Evolutionary conservation across 2,329 filamentous ascomycete species (phyloP).

Genomic region (Pyricularia sp.): DNA sequence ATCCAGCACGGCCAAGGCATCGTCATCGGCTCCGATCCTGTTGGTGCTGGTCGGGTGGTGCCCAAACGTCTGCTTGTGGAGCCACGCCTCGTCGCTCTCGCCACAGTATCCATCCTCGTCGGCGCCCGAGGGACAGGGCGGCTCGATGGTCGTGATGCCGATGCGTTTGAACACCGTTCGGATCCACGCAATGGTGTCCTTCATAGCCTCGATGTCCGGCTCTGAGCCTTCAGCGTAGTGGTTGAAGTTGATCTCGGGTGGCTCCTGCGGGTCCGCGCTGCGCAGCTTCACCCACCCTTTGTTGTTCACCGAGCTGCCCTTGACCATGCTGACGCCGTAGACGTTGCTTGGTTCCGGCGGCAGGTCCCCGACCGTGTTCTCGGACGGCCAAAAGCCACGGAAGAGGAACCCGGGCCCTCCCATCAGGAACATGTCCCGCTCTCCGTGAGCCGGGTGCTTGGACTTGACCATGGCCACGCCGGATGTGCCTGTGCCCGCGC

Average conservation of each 20-base stretch:
- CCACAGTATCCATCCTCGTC: conserved; percentile 8
- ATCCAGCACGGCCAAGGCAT: conserved; percentile 38
- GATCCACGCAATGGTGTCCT: conserved; percentile 19
- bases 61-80: conserved; percentile 14
- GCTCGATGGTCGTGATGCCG: conserved; percentile 14
- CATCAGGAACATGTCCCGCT: conserved; percentile 38
- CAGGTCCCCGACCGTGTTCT: conserved; percentile 13
- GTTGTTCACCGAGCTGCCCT: conserved; percentile 36
- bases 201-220: conserved; percentile 26
- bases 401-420: conserved; percentile 38
- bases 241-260: conserved; percentile 50
- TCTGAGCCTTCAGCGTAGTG: conserved; percentile 37
- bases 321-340: conserved; percentile 25
- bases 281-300: conserved; percentile 49
- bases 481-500: conserved; percentile 8
- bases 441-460: conserved; percentile 21
- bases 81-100: conserved; percentile 4
- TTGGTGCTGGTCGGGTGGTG: conserved; percentile 40
- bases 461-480: conserved; percentile 16
- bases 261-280: conserved; percentile 47
- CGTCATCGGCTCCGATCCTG: conserved; percentile 35
- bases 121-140: conserved; percentile 10
- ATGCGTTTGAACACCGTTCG: conserved; percentile 12
- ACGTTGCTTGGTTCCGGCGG: conserved; percentile 16
- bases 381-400: conserved; percentile 39